Evolutionary conservation across 768 basidiomycete genomes (phyloP), one percentile per base, ranked within the genome.

Genomic region (Leccinum longicurvipes): DNA sequence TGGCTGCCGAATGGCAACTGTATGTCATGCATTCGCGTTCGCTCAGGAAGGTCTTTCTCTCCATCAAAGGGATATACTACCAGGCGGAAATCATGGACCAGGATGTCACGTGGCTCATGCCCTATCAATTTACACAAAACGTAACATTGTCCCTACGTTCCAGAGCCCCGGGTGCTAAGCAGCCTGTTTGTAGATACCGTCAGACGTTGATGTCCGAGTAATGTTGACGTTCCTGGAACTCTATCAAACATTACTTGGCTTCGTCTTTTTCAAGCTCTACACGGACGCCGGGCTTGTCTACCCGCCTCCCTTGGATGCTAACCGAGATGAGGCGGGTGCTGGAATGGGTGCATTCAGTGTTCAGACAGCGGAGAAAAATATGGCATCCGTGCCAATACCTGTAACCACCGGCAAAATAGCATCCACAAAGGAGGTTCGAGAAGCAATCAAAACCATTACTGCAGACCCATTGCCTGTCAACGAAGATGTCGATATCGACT

Each of bases 171-270:
- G 19, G 19, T 36, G 31, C 60, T 57, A 53, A 58, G 57, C 48
- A 59, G 39, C 17, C 48, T 53, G 50, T 46, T 39, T 58, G 21
- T 59, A 98, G 93, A 86, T 98, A 58, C 97, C 97, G 7, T 72
- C 85, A 32, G 96, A 98, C 67, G 96, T 99, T 54, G 97, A 99
- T 70, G 87, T 97, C 67, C 89, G 97, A 42, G 97, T 99, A 49
- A 94, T 99, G 87, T 74, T 97, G 57, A 99, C 97, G 7, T 99
- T 99, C 78, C 76, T 99, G 65, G 97, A 99, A 71, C 82, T 99
- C 10, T 98, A 99, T 73, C 94, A 98, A 73, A 98, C 96, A 1
- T 76, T 98, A 9, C 84, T 98, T 27, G 93, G 92, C 6, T 99
- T 99, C 67, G 89, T 93, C 21, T 85, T 97, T 68, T 99, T 93